These are phyloP conservation scores for Ruellia speciosa DNA, from an alignment of 305 asterid genomes.

Conservation along the genomic window DNA sequence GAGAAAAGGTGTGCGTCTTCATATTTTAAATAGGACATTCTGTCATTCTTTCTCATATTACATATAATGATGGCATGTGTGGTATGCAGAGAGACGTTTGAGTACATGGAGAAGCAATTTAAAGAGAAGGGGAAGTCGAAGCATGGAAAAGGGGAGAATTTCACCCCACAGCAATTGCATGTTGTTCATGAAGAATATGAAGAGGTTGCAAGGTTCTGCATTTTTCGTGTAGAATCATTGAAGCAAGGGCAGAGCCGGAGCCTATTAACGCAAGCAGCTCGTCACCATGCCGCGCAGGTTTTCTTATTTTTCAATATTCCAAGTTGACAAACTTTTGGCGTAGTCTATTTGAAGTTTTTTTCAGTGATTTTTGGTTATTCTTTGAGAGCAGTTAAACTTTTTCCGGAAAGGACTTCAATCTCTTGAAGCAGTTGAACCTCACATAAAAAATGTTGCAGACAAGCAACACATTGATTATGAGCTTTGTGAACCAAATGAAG, in stretches of 20 bases:
- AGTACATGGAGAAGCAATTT: slow-evolving; percentile 62
- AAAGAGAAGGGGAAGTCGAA: slow-evolving; percentile 63
- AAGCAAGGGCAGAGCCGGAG: slow-evolving; percentile 92
- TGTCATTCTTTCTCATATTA: slow-evolving; percentile 13
- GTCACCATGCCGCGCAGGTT: slow-evolving; percentile 97
- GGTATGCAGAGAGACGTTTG: slow-evolving; percentile 63
- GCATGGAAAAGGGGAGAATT: slow-evolving; percentile 70
- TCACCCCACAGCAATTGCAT: slow-evolving; percentile 66
- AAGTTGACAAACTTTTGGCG: slow-evolving; percentile 3
- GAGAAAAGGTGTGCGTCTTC: slow-evolving; percentile 63
- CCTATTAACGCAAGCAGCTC: slow-evolving; percentile 87
- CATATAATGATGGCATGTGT: slow-evolving; percentile 25
- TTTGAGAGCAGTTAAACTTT: slow-evolving; percentile 53
- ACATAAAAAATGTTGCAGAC: slow-evolving; percentile 61
- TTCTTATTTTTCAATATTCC: slow-evolving; percentile 21
- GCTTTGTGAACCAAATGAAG: slow-evolving; percentile 51
- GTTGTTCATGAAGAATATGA: slow-evolving; percentile 83
- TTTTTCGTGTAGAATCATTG: slow-evolving; percentile 88
- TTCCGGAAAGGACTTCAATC: slow-evolving; percentile 83
- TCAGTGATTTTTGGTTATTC: slow-evolving; percentile 20
- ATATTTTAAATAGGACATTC: slow-evolving; percentile 13
- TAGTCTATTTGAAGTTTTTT: slow-evolving; percentile 17
- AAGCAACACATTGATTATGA: slow-evolving; percentile 78
- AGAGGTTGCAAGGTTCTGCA: slow-evolving; percentile 75
- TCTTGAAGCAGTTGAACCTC: slow-evolving; percentile 83